Evolutionary conservation across 2,329 filamentous ascomycete genomes (phyloP), one percentile per base, ranked within the genome.

Genomic region (Orbilia oligospora): DNA sequence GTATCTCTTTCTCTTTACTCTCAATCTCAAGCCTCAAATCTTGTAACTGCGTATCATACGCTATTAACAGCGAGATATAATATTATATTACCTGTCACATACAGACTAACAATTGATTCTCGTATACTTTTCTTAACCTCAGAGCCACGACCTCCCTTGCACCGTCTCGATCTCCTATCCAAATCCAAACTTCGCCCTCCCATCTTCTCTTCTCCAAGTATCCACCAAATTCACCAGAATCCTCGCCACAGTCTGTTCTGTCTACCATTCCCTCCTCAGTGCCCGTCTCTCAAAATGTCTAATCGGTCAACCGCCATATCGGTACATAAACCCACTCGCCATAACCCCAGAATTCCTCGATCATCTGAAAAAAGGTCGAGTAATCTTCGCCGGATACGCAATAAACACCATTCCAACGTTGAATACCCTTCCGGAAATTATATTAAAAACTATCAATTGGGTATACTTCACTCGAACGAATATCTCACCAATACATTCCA

Each of bases 321-420:
- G 58, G 24, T 56, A 55, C 18, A 71, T 71, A 22, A 30, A 53
- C 27, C 68, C 55, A 8, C 20, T 14, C 30, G 30, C 41, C 18
- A 20, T 64, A 18, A 71, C 68, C 1, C 68, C 68, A 9, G 68
- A 71, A 44, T 71, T 71, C 24, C 33, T 71, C 3, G 20, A 64
- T 10, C 61, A 64, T 9, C n/a, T 71, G 5, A 18, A 10, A 10
- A 53, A 14, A 4, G 68, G 68, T 10, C 18, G 68, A 18, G n/a
- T 71, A n/a, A 44, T 71, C 1, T 71, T 71, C 36, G 68, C 68
- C 3, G 68, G 56, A 1, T 64, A 71, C 30, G 33, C 53, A 3
- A n/a, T 44, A 30, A 53, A 71, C 27, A 71, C 41, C 16, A 24
- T 53, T 24, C 44, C 46, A 2, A 71, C 68, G 5, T 27, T 51